Conservation (phyloP, 139 green algal genomes). For the Chlamydomonas eustigma region DNA sequence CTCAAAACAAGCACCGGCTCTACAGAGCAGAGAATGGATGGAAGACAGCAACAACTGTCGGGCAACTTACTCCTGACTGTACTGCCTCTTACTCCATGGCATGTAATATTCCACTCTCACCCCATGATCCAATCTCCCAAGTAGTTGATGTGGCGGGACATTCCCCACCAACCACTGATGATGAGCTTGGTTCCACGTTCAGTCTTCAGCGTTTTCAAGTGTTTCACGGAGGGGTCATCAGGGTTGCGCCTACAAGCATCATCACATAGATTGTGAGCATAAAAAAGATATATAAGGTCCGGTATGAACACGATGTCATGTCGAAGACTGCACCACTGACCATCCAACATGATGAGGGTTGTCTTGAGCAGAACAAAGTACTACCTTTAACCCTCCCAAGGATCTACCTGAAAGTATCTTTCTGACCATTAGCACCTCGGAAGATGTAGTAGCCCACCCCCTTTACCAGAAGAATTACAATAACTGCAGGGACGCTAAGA, state of each 20-base stretch:
- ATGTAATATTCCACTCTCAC: slow-evolving; percentile 32
- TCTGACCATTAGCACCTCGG: slow-evolving; percentile 91
- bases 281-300: not conserved
- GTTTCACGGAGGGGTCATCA: slow-evolving; percentile 52
- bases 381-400: not conserved
- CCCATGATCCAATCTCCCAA: slow-evolving; percentile 72
- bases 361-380: too few species aligned
- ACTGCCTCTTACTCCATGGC: too few species aligned
- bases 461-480: slow-evolving; percentile 66
- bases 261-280: not conserved
- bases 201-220: slow-evolving; percentile 81
- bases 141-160: slow-evolving; percentile 75
- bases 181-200: slow-evolving; percentile 78
- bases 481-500: not conserved
- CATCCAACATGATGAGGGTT: too few species aligned
- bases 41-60: too few species aligned
- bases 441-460: slow-evolving; percentile 86
- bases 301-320: too few species aligned
- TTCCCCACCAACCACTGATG: slow-evolving; percentile 80
- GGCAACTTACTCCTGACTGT: too few species aligned
- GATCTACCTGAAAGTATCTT: slow-evolving; percentile 59
- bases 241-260: slow-evolving; percentile 70
- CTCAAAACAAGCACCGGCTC: too few species aligned
- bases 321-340: too few species aligned
- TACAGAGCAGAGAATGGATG: too few species aligned